These are phyloP conservation scores for Penicillium flavigenum DNA, from an alignment of 495 filamentous ascomycete species.

Conservation along the genomic window DNA sequence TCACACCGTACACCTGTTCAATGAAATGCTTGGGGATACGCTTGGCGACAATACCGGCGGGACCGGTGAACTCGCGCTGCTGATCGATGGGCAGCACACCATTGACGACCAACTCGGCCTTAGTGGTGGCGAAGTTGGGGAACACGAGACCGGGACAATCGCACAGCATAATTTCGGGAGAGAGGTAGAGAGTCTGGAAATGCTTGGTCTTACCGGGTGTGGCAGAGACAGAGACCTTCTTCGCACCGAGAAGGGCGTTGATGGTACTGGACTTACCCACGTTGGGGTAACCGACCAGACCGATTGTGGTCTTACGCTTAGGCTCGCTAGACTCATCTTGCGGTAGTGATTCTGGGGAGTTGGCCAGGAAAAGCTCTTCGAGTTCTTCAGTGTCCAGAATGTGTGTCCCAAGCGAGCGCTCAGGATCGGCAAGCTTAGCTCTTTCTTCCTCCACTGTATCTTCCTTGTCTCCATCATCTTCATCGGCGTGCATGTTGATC, in stretches of 20 bases:
- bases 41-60: slow-evolving; percentile 79
- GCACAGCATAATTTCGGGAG: slow-evolving; percentile 83
- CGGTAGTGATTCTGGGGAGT: slow-evolving; percentile 55
- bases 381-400: slow-evolving; percentile 92
- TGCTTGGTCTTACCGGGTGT: slow-evolving; percentile 99
- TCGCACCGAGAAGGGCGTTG: slow-evolving; percentile 95
- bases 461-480: slow-evolving; percentile 31
- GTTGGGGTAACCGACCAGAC: slow-evolving; percentile 97
- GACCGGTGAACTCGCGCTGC: slow-evolving; percentile 89
- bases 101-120: slow-evolving; percentile 93
- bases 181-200: slow-evolving; percentile 97
- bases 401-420: slow-evolving; percentile 56
- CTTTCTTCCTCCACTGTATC: slow-evolving; percentile 20
- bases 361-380: slow-evolving; percentile 80
- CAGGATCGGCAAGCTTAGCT: slow-evolving; percentile 29
- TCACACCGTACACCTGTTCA: slow-evolving; percentile 90
- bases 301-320: slow-evolving; percentile 73
- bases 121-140: slow-evolving; percentile 95
- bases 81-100: slow-evolving; percentile 98
- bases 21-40: slow-evolving; percentile 88
- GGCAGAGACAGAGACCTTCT: slow-evolving; percentile 97
- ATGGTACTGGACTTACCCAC: slow-evolving; percentile 99
- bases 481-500: slow-evolving; percentile 40
- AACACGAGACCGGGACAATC: slow-evolving; percentile 99
- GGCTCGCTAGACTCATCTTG: slow-evolving; percentile 38